Evolutionary conservation across 768 basidiomycete species (phyloP).

Genomic region (Clavulina sp.): DNA sequence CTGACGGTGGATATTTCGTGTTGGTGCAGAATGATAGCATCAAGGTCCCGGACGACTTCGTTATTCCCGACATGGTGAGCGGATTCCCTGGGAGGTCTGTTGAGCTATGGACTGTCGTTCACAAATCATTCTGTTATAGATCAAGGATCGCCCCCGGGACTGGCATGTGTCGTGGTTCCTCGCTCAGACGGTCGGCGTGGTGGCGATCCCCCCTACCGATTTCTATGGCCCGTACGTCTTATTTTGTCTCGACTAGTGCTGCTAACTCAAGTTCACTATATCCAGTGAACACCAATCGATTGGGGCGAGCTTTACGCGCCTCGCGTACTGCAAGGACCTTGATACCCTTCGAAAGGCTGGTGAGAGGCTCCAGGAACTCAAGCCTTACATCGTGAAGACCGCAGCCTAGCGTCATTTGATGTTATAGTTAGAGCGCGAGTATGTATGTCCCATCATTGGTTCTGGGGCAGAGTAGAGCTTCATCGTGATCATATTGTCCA

Average conservation of each 20-base stretch:
- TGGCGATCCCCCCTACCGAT: constrained; percentile 90
- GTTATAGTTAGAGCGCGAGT: no score
- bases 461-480: no score
- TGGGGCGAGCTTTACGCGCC: constrained; percentile 74
- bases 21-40: constrained; percentile 27
- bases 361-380: constrained; percentile 35
- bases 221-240: constrained; percentile 22
- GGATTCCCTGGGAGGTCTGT: not conserved
- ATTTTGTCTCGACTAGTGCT: not conserved
- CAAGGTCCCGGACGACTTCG: not conserved
- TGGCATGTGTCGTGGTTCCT: constrained; percentile 52
- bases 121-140: not conserved
- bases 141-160: not conserved
- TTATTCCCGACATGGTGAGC: not conserved
- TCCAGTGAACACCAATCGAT: constrained; percentile 55
- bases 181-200: constrained; percentile 76
- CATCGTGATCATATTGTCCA: no score
- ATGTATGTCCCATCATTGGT: no score
- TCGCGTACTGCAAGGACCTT: constrained; percentile 91
- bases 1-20: constrained; percentile 84
- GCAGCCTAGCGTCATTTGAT: no score
- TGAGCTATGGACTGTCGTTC: not conserved
- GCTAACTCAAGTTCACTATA: not conserved
- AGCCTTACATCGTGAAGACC: not conserved
- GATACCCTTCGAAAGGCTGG: constrained; percentile 72